Evolutionary conservation across 805 yeast genomes (phyloP).

Genomic region (Metschnikowia lunata): DNA sequence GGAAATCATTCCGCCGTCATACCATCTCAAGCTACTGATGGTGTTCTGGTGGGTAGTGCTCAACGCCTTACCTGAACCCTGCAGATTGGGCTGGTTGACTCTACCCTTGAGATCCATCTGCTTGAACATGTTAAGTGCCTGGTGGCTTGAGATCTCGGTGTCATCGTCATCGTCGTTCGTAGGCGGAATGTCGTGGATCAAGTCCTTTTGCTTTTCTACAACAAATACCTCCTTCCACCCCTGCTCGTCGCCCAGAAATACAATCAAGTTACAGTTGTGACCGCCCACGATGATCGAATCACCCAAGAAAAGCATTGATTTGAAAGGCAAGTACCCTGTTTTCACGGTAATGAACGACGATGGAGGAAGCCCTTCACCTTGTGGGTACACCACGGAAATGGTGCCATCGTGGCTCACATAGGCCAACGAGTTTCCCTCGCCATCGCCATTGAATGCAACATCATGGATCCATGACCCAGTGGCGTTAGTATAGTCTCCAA

Average conservation of each 20-base stretch:
- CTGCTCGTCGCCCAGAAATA: slow-evolving; percentile 64
- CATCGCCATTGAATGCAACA: slow-evolving; percentile 77
- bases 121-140: slow-evolving; percentile 88
- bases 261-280: slow-evolving; percentile 84
- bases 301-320: slow-evolving; percentile 63
- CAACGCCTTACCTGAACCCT: slow-evolving; percentile 39
- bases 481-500: slow-evolving; percentile 69
- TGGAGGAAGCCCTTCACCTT: slow-evolving; percentile 62
- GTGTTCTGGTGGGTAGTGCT: slow-evolving; percentile 89
- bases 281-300: slow-evolving; percentile 82
- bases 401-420: slow-evolving; percentile 85
- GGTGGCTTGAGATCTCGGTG: slow-evolving; percentile 60
- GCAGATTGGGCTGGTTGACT: slow-evolving; percentile 37
- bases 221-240: slow-evolving; percentile 60
- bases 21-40: slow-evolving; percentile 59
- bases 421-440: slow-evolving; percentile 58
- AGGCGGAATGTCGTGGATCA: slow-evolving; percentile 43
- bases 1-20: slow-evolving; percentile 45
- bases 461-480: slow-evolving; percentile 91
- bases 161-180: slow-evolving; percentile 35
- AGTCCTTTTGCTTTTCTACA: slow-evolving; percentile 48
- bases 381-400: slow-evolving; percentile 75
- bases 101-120: slow-evolving; percentile 94
- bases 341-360: slow-evolving; percentile 52
- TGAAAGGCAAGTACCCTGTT: slow-evolving; percentile 76